These are phyloP conservation scores for Xylariaceae sp. DNA, from an alignment of 2,329 filamentous ascomycete genomes.

Conservation along the genomic window DNA sequence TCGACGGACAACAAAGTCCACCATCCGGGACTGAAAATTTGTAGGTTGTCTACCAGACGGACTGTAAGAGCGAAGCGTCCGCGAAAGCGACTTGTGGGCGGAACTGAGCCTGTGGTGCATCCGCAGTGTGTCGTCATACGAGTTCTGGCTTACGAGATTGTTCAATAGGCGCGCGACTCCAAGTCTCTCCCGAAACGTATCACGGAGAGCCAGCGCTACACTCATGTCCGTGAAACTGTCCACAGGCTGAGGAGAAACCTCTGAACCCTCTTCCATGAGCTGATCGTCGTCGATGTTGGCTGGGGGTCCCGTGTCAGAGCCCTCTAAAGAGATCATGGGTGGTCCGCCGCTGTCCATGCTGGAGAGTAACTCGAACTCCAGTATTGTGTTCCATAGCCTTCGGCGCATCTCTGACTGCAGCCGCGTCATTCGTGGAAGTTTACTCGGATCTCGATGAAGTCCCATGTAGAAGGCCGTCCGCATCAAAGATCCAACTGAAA, in stretches of 20 bases:
- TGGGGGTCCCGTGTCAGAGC: conserved; percentile 48
- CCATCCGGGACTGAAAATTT: conserved; percentile 37
- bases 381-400: conserved; percentile 51
- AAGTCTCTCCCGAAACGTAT: conserved; percentile 39
- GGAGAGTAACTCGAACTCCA: conserved; percentile 50
- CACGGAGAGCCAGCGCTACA: conserved; percentile 42
- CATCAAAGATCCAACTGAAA: conserved; percentile 45
- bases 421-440: conserved; percentile 42
- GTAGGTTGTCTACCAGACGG: conserved; percentile 13
- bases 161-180: conserved; percentile 40
- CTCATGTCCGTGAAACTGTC: conserved; percentile 44
- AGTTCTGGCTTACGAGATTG: conserved; percentile 28
- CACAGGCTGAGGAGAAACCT: conserved; percentile 5
- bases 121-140: conserved; percentile 41
- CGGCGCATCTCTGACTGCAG: conserved; percentile 50
- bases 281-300: conserved; percentile 49
- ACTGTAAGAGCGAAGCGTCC: conserved; percentile 24
- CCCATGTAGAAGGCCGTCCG: conserved; percentile 55
- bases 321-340: conserved; percentile 39
- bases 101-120: conserved; percentile 38
- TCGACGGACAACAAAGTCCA: conserved; percentile 49
- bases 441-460: conserved; percentile 51
- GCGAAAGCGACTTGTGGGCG: conserved; percentile 37
- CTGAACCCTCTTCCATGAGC: conserved; percentile 38
- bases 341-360: conserved; percentile 47